Evolutionary conservation across 2,329 filamentous ascomycete genomes (phyloP).

Genomic region (Macrophomina pseudophaseolina): DNA sequence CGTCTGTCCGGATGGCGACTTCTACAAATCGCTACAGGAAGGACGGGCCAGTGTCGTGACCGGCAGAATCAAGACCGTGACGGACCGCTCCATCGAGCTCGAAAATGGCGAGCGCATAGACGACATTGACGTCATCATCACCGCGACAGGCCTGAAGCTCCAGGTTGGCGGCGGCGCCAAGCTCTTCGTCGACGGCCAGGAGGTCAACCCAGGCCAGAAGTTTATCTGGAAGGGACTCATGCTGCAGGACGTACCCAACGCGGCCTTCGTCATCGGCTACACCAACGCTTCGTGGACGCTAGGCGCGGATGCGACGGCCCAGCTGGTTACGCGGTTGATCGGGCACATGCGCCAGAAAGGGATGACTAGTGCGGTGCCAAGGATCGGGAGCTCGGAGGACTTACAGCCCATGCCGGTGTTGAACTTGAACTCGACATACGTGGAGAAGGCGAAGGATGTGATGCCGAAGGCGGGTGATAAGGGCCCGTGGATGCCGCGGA

Average conservation of each 20-base stretch:
- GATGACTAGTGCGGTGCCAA: conserved; percentile 13
- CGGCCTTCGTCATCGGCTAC: conserved; percentile 65
- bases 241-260: conserved; percentile 67
- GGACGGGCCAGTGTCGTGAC: conserved; percentile 62
- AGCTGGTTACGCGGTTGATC: conserved; percentile 57
- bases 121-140: conserved; percentile 66
- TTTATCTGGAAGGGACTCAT: conserved; percentile 67
- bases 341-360: conserved; percentile 49
- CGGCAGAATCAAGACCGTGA: conserved; percentile 59
- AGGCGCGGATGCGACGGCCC: conserved; percentile 61
- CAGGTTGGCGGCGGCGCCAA: conserved; percentile 59
- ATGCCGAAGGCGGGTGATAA: conserved; percentile 56
- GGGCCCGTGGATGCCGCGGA: conserved; percentile 51
- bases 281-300: conserved; percentile 67
- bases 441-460: conserved; percentile 47
- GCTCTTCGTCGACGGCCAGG: conserved; percentile 56
- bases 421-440: conserved; percentile 57
- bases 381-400: conserved; percentile 1
- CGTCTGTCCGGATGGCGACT: conserved; percentile 66
- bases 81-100: conserved; percentile 55
- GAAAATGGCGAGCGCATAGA: conserved; percentile 51
- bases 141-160: conserved; percentile 67
- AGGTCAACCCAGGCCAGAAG: conserved; percentile 53
- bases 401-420: conserved; percentile 42
- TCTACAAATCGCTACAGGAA: conserved; percentile 57